These are phyloP conservation scores for Chytriomyces hyalinus DNA, from an alignment of 192 early-diverging fungal genomes.

Conservation along the genomic window DNA sequence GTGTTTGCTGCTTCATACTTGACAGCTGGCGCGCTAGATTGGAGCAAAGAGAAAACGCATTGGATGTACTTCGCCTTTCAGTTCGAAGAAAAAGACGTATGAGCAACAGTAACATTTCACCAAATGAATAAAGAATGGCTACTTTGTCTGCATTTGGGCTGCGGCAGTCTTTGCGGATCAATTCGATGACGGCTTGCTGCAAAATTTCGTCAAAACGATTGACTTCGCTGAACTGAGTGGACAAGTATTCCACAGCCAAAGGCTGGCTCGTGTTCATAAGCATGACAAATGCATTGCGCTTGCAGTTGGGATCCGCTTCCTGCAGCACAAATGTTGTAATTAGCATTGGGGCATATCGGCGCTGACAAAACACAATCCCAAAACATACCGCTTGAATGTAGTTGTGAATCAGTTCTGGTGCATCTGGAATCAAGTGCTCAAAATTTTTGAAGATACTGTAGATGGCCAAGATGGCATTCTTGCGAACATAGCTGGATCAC, in stretches of 20 bases:
- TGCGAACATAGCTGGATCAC: slow-evolving; percentile 84
- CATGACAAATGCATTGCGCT: slow-evolving; percentile 94
- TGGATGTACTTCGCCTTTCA: slow-evolving; percentile 86
- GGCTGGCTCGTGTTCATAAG: slow-evolving; percentile 77
- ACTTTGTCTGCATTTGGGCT: slow-evolving; percentile 84
- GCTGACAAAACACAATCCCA: not conserved
- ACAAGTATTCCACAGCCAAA: slow-evolving; percentile 85
- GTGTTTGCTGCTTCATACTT: slow-evolving; percentile 98
- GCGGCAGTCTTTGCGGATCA: slow-evolving; percentile 91
- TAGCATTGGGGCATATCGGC: not conserved
- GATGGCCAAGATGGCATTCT: slow-evolving; percentile 96
- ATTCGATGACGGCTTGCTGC: slow-evolving; percentile 91
- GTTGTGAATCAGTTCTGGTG: slow-evolving; percentile 82
- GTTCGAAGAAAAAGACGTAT: not conserved
- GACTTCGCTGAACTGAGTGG: slow-evolving; percentile 74
- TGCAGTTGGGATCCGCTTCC: slow-evolving; percentile 93
- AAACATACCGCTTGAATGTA: slow-evolving; percentile 45
- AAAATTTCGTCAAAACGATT: slow-evolving; percentile 86
- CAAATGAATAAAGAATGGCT: not conserved
- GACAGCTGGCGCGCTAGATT: slow-evolving; percentile 82
- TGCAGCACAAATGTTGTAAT: slow-evolving; percentile 28
- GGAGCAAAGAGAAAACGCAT: slow-evolving; percentile 85
- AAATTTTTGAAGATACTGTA: slow-evolving; percentile 86
- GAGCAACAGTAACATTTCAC: not conserved
- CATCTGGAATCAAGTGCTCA: slow-evolving; percentile 94